Conservation (phyloP, 75 land plant species). For the Adiantum capillusveneris region DNA sequence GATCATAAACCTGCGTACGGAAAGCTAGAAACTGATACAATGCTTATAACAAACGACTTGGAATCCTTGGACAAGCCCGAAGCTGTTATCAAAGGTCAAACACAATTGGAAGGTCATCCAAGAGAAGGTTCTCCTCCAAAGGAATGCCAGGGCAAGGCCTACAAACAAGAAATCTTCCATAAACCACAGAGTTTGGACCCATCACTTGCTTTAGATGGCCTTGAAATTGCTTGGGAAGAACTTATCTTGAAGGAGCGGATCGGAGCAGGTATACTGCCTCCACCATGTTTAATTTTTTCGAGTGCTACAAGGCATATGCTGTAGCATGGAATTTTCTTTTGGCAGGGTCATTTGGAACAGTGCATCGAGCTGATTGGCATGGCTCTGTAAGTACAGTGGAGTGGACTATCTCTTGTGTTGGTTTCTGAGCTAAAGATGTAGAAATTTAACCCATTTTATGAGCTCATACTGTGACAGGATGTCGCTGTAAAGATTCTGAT, state of each 20-base stretch:
- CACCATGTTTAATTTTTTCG: too few species aligned
- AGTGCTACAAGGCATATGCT: too few species aligned
- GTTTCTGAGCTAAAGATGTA: background rate
- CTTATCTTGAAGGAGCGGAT: slow-evolving; percentile 63
- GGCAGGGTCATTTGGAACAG: slow-evolving; percentile 92
- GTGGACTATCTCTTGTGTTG: background rate
- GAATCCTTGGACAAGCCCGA: too few species aligned
- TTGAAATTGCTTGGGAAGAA: slow-evolving; percentile 76
- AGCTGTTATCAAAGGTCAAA: too few species aligned
- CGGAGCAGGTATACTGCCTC: slow-evolving; percentile 58
- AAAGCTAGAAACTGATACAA: background rate
- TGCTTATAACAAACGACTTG: too few species aligned
- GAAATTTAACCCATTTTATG: too few species aligned
- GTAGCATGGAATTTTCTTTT: slow-evolving; percentile 6
- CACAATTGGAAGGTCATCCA: too few species aligned
- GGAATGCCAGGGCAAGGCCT: too few species aligned
- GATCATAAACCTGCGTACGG: background rate
- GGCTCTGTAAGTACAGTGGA: slow-evolving; percentile 76
- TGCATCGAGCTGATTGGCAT: slow-evolving; percentile 93
- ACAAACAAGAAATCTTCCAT: background rate
- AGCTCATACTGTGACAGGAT: too few species aligned
- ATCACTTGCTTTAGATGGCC: slow-evolving; percentile 40
- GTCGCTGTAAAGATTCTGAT: slow-evolving; percentile 93
- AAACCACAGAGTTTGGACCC: slow-evolving; percentile 16
- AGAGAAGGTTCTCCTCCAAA: too few species aligned